Base-by-base conservation (phyloP, 1,139 yeast species). In the Tardiomyces digboiensis region DNA sequence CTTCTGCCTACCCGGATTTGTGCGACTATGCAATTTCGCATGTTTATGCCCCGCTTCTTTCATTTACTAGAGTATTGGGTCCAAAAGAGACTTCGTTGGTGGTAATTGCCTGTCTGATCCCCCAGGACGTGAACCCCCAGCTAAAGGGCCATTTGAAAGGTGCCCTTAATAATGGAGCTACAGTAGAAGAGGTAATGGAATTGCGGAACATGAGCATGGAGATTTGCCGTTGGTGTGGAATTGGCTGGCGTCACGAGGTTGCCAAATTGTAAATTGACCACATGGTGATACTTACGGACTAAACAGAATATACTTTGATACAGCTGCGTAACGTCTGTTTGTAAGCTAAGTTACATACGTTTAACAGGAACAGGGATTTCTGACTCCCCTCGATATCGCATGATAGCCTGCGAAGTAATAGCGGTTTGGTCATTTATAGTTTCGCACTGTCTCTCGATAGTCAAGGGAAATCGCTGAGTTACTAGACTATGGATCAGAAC, bases 121-220 rank as follows among this genome's bases (percentile, higher is more conserved):
- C 97, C 0, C 96, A 86, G 59, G 95, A 88, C 61, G 96, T 88
- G n/a, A 86, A 84, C 53, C 95, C 96, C 0, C 96, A 88, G 58
- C 70, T 88, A 52, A 86, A 86, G 64, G 97, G 97, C 0, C 97
- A 88, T 59, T 70, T 88, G 49, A 77, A 74, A 57, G 97, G 97
- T 0, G 96, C 95, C 0, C 48, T 80, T 44, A 87, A 87, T 56
- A 76, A 80, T 37, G 95, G 96, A 0, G 85, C 85, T 8, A 69
- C 84, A 2, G 60, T 61, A 39, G 84, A 80, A 42, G 85, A 83
- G 50, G 70, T 87, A 41, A 69, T 70, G 46, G 78, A 76, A 5
- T 73, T 78, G 19, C 69, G 94, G 45, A 67, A 65, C 18, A 58
- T 88, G 67, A 80, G 85, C 7, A 73, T 86, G 46, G 74, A 76